Conservation (phyloP, 352 stramenopile species). For the Pythium pyrilobum region DNA sequence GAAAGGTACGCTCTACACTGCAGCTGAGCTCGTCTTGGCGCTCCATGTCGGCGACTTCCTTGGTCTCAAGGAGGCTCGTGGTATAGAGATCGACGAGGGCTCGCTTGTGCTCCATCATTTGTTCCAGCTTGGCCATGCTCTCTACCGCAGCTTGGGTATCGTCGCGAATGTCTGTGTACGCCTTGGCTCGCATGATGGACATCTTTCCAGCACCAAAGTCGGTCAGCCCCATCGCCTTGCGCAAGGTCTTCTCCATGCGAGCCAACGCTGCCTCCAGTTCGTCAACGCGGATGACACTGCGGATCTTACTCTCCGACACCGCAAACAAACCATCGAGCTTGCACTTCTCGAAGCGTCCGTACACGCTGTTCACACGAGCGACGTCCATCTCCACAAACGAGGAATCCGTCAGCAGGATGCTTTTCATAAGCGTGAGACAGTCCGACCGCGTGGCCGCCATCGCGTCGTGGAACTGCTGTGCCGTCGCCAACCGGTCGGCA, state of each 20-base stretch:
- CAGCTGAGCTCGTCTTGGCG: conserved; percentile 31
- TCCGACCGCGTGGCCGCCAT: conserved; percentile 33
- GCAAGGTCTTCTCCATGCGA: conserved; percentile 27
- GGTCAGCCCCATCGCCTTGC: conserved; percentile 34
- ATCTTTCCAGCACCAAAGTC: conserved; percentile 45
- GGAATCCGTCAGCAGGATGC: conserved; percentile 49
- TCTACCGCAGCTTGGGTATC: conserved; percentile 24
- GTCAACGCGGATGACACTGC: conserved; percentile 30
- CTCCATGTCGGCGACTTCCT: conserved; percentile 31
- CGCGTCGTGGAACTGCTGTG: conserved; percentile 35
- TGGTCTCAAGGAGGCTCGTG: conserved; percentile 13
- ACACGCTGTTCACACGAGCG: conserved; percentile 35
- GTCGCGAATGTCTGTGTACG: conserved; percentile 49
- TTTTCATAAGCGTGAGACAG: conserved; percentile 35
- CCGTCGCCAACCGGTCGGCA: conserved; percentile 21
- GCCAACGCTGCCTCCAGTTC: conserved; percentile 33
- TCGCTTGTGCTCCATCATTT: conserved; percentile 29
- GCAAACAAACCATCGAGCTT: conserved; percentile 30
- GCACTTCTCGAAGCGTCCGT: conserved; percentile 23
- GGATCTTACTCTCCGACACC: conserved; percentile 32
- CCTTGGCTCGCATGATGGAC: conserved; percentile 29
- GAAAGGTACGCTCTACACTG: background rate
- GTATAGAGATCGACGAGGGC: conserved; percentile 28
- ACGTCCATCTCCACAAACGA: conserved; percentile 60
- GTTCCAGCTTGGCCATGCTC: conserved; percentile 28